A percentile compares a stretch with the other conserved stretches of the same genome.
Conservation (phyloP, 495 filamentous ascomycete genomes). For the Amphirosellinia nigrospora region DNA sequence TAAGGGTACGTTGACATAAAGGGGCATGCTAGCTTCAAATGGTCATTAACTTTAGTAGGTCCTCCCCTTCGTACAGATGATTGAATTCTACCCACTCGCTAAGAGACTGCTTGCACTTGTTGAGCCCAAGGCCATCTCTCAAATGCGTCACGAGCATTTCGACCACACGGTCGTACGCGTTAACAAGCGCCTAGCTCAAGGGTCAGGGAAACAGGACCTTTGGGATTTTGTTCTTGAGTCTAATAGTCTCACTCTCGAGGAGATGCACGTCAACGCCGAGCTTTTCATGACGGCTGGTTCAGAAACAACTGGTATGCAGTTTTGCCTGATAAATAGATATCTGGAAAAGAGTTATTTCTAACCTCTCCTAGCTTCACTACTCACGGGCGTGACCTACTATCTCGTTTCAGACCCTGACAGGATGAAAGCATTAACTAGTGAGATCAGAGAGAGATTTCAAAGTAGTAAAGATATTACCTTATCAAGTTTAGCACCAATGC, state of each 20-base stretch:
- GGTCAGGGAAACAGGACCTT: constrained; percentile 11
- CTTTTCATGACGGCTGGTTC: constrained; percentile 24
- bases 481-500: constrained; percentile 46
- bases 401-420: constrained; percentile 51
- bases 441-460: constrained; percentile 56
- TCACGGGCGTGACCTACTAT: constrained; percentile 58
- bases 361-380: constrained; percentile 27
- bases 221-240: constrained; percentile 16
- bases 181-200: constrained; percentile 9
- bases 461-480: constrained; percentile 57
- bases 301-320: constrained; percentile 14
- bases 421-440: constrained; percentile 48
- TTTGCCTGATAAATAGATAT: no score
- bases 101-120: constrained; percentile 15
- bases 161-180: constrained; percentile 19
- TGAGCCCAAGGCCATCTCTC: constrained; percentile 15
- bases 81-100: constrained; percentile 15
- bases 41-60: constrained; percentile 8
- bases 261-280: constrained; percentile 24
- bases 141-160: constrained; percentile 21
- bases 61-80: constrained; percentile 17
- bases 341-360: neutral
- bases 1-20: neutral
- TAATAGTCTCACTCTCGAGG: constrained; percentile 13
- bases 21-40: no score